phyloP scores from a whole-genome alignment of 306 rosid species.

The Cucurbita ficifolia region DNA sequence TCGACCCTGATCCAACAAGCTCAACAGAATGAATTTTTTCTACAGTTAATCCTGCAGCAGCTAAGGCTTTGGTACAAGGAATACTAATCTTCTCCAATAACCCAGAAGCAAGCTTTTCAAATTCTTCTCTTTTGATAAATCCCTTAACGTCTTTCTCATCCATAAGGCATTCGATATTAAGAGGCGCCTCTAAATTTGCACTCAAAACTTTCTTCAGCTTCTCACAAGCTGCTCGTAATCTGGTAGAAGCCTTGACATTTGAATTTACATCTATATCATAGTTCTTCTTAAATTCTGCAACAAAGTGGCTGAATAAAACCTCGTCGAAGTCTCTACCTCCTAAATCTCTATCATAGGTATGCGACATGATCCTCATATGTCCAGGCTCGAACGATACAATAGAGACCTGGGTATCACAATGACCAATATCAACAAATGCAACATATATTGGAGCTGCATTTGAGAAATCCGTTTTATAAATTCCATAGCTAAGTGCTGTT shows the following conservation, averaged over 20 bases:
- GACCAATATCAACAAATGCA: conserved; percentile 74
- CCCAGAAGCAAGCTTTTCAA: conserved; percentile 59
- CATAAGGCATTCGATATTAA: conserved; percentile 90
- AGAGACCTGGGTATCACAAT: conserved; percentile 76
- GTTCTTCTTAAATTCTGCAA: conserved; percentile 40
- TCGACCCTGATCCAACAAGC: conserved; percentile 95
- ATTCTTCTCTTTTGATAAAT: conserved; percentile 79
- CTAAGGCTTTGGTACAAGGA: conserved; percentile 63
- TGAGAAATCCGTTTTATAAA: conserved; percentile 51
- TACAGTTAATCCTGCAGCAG: conserved; percentile 42
- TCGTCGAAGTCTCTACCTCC: conserved; percentile 87
- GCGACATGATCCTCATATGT: conserved; percentile 56
- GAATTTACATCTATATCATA: conserved; percentile 54
- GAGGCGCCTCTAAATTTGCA: conserved; percentile 89
- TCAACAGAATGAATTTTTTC: conserved; percentile 67
- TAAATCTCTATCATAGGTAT: conserved; percentile 48
- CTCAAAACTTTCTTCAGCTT: conserved; percentile 92
- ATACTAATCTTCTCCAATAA: conserved; percentile 46
- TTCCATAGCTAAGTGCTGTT: conserved; percentile 81
- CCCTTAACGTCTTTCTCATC: conserved; percentile 98
- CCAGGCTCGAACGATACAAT: conserved; percentile 53
- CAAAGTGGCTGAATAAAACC: conserved; percentile 60
- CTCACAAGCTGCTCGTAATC: conserved; percentile 79
- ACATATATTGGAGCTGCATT: conserved; percentile 26
- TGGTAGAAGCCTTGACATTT: conserved; percentile 56